These are phyloP conservation scores for Boletus barrowsii DNA, from an alignment of 768 basidiomycete genomes.

Conservation along the genomic window DNA sequence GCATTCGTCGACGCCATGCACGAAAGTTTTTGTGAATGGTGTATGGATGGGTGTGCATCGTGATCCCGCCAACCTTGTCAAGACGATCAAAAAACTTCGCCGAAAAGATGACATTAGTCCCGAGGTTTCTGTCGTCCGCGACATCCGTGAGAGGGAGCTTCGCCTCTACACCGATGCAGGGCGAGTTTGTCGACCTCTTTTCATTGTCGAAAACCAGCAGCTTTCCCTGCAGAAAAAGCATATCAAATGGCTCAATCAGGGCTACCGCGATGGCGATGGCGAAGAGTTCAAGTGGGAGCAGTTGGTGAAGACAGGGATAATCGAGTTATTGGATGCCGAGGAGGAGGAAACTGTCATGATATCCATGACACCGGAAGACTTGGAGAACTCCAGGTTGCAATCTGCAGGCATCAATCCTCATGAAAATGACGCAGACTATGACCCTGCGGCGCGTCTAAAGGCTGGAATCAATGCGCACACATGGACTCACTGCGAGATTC, in stretches of 20 bases:
- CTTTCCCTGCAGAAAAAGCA: slow-evolving; percentile 82
- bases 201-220: slow-evolving; percentile 93
- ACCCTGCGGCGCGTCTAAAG: slow-evolving; percentile 87
- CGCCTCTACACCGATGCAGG: slow-evolving; percentile 96
- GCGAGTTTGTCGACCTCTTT: slow-evolving; percentile 93
- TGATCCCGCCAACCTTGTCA: slow-evolving; percentile 87
- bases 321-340: slow-evolving; percentile 95
- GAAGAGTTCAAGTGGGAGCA: slow-evolving; percentile 80
- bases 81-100: slow-evolving; percentile 88
- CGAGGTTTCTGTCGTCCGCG: slow-evolving; percentile 96
- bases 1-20: slow-evolving; percentile 75
- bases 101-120: slow-evolving; percentile 93
- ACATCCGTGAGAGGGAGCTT: slow-evolving; percentile 93
- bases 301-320: slow-evolving; percentile 80
- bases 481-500: slow-evolving; percentile 99
- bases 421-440: slow-evolving; percentile 67
- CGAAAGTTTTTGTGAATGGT: slow-evolving; percentile 98
- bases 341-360: slow-evolving; percentile 99
- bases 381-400: slow-evolving; percentile 77
- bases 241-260: slow-evolving; percentile 64
- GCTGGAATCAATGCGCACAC: slow-evolving; percentile 81
- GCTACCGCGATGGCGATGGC: slow-evolving; percentile 52
- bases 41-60: slow-evolving; percentile 99
- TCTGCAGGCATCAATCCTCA: slow-evolving; percentile 56
- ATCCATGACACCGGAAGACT: slow-evolving; percentile 95